A percentile compares a stretch with the other conserved stretches of the same genome.
These are phyloP conservation scores for Cinnamomum chago DNA, from an alignment of 164 flowering plant genomes.

Conservation along the genomic window DNA sequence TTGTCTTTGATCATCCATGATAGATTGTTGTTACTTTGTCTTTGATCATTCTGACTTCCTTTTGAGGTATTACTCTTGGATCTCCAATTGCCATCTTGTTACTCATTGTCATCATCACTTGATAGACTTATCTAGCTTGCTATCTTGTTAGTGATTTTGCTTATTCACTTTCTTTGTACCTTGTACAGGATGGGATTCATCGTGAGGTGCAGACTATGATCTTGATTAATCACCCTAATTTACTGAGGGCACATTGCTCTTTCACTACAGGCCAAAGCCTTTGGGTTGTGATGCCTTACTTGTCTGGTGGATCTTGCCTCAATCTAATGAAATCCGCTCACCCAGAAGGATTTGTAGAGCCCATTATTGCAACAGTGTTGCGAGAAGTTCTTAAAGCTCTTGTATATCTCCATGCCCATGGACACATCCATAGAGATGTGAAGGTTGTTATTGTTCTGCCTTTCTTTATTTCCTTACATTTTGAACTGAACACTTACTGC, in stretches of 20 bases:
- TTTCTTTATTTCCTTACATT: neutral
- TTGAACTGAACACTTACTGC: neutral
- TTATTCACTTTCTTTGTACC: slow-evolving; percentile 1
- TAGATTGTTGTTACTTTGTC: neutral
- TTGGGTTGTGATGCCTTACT: slow-evolving; percentile 75
- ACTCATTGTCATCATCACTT: too few species aligned
- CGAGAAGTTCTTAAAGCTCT: slow-evolving; percentile 85
- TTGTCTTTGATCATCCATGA: neutral
- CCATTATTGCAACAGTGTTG: slow-evolving; percentile 78
- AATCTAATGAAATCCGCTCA: slow-evolving; percentile 78
- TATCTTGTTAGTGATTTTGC: neutral
- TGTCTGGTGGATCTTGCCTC: slow-evolving; percentile 96
- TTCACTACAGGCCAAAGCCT: slow-evolving; percentile 28
- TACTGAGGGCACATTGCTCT: slow-evolving; percentile 66
- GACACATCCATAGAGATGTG: slow-evolving; percentile 95
- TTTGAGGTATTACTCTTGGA: neutral
- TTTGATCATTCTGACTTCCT: neutral
- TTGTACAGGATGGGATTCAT: slow-evolving; percentile 49
- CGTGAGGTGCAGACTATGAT: slow-evolving; percentile 85
- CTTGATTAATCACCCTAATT: slow-evolving; percentile 76
- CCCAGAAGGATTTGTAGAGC: slow-evolving; percentile 94
- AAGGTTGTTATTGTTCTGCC: slow-evolving; percentile 50
- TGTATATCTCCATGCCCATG: slow-evolving; percentile 87
- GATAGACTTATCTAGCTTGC: neutral
- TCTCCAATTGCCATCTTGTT: neutral